A percentile compares a stretch with the other conserved stretches of the same genome.
Evolutionary conservation across 352 stramenopile species (phyloP).

Genomic region (Salisapilia sapeloensis): DNA sequence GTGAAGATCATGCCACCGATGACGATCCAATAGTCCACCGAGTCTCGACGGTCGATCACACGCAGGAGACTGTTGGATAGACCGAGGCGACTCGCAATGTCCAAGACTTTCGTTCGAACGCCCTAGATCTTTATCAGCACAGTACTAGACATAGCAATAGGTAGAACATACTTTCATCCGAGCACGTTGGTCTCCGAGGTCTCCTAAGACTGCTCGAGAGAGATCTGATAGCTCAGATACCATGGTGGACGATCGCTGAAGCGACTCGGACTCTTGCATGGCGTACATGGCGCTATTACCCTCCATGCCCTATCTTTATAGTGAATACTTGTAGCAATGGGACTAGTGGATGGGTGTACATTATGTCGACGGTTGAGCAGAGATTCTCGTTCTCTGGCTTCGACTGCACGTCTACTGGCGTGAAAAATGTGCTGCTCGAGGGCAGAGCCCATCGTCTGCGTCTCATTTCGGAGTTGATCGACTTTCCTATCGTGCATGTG

Average conservation of each 20-base stretch:
- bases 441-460: constrained; percentile 33
- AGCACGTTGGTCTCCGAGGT: constrained; percentile 46
- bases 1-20: constrained; percentile 68
- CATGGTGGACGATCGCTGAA: constrained; percentile 65
- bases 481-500: constrained; percentile 41
- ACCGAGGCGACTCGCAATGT: constrained; percentile 71
- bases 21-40: constrained; percentile 75
- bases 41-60: constrained; percentile 68
- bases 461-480: constrained; percentile 58
- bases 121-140: constrained; percentile 10
- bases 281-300: constrained; percentile 58
- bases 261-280: constrained; percentile 59
- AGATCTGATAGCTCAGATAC: constrained; percentile 61
- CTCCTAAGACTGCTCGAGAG: constrained; percentile 49
- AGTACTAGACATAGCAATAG: not conserved
- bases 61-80: constrained; percentile 68
- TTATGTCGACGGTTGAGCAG: constrained; percentile 43
- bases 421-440: constrained; percentile 69
- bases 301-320: constrained; percentile 27
- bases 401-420: constrained; percentile 38
- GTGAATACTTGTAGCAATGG: not conserved
- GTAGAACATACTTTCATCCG: constrained; percentile 35
- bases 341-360: constrained; percentile 8
- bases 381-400: constrained; percentile 56
- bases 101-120: constrained; percentile 57